Evolutionary conservation across 1,284 basidiomycete species (phyloP), one percentile per base, ranked within the genome.

Genomic region (Cryptococcus jaspeensis): DNA sequence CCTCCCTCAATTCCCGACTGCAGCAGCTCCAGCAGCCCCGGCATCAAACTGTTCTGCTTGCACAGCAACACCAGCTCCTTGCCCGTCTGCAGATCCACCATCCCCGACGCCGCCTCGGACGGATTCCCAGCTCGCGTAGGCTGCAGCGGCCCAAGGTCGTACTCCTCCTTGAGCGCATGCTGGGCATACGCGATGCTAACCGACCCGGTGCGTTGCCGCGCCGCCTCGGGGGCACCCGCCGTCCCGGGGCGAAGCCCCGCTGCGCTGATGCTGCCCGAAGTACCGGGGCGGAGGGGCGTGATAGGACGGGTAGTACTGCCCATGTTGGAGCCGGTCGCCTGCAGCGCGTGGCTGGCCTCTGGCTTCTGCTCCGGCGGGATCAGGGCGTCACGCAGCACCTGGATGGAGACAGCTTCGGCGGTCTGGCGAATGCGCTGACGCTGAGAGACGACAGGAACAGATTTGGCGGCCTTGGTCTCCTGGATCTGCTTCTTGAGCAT

Each of bases 371-470:
- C 63, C 7, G 55, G 54, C 8, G 63, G 55, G 23, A 92, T 85
- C 47, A 96, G 79, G 0, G 87, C 87, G 65, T 95, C 90, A 58
- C 92, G 88, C 43, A 96, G 79, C 13, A 92, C 87, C 60, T 83
- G 85, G 70, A 95, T 86, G 5, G 89, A 85, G 37, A 91, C 81
- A 3, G 80, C 81, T 63, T 89, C 84, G 2, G 88, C 85, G 0
- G 90, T 86, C 48, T 80, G 81, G 61, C 83, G 78, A 23, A 68
- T 62, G 46, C 56, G 57, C 43, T 56, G 43, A 28, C 50, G 50
- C 6, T 38, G 11, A 20, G 58, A 23, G 0, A 28, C 51, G n/a
- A 40, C 25, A 6, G 51, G 28, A 15, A 52, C 55, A 36, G 78
- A 77, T 56, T 84, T 85, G 51, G 87, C 85, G 63, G 88, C 84